These are phyloP conservation scores for Annulohypoxylon bovei DNA, from an alignment of 495 filamentous ascomycete species.

Conservation along the genomic window DNA sequence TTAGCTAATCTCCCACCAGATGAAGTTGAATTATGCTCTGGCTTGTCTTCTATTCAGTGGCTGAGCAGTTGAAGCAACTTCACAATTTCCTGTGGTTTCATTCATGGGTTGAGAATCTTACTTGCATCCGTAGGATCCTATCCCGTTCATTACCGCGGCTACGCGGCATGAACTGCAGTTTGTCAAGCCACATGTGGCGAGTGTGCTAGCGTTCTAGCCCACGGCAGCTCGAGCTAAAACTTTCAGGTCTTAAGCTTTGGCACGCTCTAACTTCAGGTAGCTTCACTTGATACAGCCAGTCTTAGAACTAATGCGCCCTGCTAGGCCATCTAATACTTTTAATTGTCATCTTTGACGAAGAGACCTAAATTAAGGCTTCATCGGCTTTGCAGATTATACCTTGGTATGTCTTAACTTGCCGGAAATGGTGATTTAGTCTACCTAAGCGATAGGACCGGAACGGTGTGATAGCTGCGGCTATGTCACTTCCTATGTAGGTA, in stretches of 20 bases:
- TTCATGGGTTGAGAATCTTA: not conserved
- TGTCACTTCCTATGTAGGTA: not conserved
- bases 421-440: conserved; percentile 8
- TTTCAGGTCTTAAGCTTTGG: conserved; percentile 2
- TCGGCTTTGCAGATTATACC: not conserved
- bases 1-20: not conserved
- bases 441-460: not conserved
- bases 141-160: not conserved
- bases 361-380: not conserved
- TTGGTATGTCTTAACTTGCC: not conserved
- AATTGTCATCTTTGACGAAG: not conserved
- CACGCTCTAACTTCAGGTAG: not conserved
- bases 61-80: conserved; percentile 8
- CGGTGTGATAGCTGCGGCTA: not conserved
- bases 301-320: conserved; percentile 20
- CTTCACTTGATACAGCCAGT: conserved; percentile 29
- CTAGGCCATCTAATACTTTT: not conserved
- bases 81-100: conserved; percentile 9
- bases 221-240: not conserved
- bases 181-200: conserved; percentile 20
- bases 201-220: not conserved
- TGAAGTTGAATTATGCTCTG: conserved; percentile 1
- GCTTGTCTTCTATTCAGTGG: not conserved
- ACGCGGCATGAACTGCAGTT: not conserved
- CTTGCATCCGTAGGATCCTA: not conserved